Evolutionary conservation across 2,329 filamentous ascomycete species (phyloP), one percentile per base, ranked within the genome.

Genomic region (Truncatella angustata): DNA sequence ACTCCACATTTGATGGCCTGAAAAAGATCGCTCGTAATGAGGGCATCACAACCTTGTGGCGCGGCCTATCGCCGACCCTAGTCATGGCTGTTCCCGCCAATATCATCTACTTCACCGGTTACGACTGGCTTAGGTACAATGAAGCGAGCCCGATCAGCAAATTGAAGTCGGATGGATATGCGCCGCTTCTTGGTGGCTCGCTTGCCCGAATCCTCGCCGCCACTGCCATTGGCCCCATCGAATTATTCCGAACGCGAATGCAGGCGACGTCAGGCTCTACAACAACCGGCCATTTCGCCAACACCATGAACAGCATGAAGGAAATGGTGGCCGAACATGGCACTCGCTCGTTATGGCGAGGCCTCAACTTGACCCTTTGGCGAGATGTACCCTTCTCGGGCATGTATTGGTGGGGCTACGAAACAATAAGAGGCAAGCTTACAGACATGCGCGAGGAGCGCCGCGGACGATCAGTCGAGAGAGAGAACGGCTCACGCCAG

Each of bases 381-480:
- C 82, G 94, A 57, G 94, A 99, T 66, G 94, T 97, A 0, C 94
- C 94, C 0, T 99, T 99, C 65, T 97, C 93, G 1, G 94, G 89
- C 3, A 81, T 99, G 40, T 99, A 99, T 74, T 99, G 94, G 94
- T 95, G 89, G 85, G 93, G 94, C 11, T 99, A 99, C 67, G 94
- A 99, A 73, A 85, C 82, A 16, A 86, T 93, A 51, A 85, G 91
- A 49, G 84, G 85, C 21, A 73, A 75, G 49, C 71, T 97, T 52
- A 87, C 85, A 1, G 86, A 92, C 60, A 71, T 83, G 45, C 85
- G 91, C 58, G 82, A 79, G 65, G 73, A 74, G 47, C 66, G 70
- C 21, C 69, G 73, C 23, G 78, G 77, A 1, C 71, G 73, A 32
- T 61, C 66, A 1, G 53, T 76, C 5, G 70, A 66, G 43, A 65